Conservation (phyloP, 163 green algal species). For the Scenedesmus sp. region DNA sequence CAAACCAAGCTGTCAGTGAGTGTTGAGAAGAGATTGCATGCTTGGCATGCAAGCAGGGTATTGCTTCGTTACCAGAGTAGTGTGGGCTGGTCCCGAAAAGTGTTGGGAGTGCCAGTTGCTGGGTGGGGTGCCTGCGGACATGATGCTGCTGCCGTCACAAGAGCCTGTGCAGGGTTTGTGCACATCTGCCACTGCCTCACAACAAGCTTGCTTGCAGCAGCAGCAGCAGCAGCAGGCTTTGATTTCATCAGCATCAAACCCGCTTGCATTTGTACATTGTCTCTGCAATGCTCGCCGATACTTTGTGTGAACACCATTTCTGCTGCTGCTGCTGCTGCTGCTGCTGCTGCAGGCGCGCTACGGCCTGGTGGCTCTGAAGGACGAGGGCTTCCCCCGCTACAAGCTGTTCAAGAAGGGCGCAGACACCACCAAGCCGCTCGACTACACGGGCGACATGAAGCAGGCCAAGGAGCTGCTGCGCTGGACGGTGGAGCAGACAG, state of each 20-base stretch:
- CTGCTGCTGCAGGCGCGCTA: constrained; percentile 26
- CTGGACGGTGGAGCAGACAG: constrained; percentile 37
- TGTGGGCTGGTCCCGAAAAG: neutral
- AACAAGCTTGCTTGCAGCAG: neutral
- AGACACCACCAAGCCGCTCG: constrained; percentile 24
- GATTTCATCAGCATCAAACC: neutral
- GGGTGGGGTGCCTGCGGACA: too few species aligned
- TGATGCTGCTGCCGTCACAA: too few species aligned
- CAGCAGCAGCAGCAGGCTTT: neutral
- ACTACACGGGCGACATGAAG: constrained; percentile 26
- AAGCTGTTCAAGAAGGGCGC: constrained; percentile 44
- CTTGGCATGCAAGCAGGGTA: too few species aligned
- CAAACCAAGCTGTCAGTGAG: too few species aligned
- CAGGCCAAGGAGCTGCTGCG: neutral
- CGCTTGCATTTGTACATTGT: too few species aligned
- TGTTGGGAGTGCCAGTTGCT: neutral
- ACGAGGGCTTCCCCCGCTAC: constrained; percentile 37
- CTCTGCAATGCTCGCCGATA: neutral
- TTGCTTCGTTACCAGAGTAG: too few species aligned
- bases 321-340: neutral
- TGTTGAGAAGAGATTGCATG: too few species aligned
- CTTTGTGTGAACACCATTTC: neutral
- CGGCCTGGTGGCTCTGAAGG: constrained; percentile 19
- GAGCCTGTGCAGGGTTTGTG: too few species aligned
- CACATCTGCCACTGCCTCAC: too few species aligned